Percentiles rank a stretch among this genome's conserved stretches.
phyloP scores from a whole-genome alignment of 2,329 filamentous ascomycete genomes.

The Akanthomyces muscarius region DNA sequence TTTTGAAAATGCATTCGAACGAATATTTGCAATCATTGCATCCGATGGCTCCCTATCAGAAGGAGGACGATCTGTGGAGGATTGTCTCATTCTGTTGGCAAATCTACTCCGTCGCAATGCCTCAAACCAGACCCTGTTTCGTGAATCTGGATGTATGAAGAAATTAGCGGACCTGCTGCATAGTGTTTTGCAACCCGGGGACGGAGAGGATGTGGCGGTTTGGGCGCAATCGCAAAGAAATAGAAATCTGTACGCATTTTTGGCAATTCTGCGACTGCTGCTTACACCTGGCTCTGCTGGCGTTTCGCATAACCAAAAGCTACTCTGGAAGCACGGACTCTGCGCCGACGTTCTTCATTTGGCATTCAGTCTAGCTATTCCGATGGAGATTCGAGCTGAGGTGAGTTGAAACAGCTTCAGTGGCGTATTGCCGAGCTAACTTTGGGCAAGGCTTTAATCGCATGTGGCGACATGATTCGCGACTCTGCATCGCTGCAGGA shows the following conservation, averaged over 20 bases:
- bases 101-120: constrained; percentile 83
- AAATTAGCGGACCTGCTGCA: constrained; percentile 67
- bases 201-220: constrained; percentile 58
- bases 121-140: constrained; percentile 90
- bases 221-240: constrained; percentile 78
- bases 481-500: constrained; percentile 79
- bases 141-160: constrained; percentile 79
- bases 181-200: constrained; percentile 50
- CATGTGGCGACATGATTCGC: constrained; percentile 84
- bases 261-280: constrained; percentile 84
- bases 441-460: constrained; percentile 59
- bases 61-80: constrained; percentile 84
- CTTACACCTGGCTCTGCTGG: constrained; percentile 74
- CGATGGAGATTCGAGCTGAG: constrained; percentile 77
- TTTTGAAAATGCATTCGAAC: constrained; percentile 90
- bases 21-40: constrained; percentile 76
- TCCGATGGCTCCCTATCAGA: constrained; percentile 76
- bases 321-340: constrained; percentile 80
- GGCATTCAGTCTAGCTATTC: constrained; percentile 70
- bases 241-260: constrained; percentile 85
- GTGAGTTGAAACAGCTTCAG: constrained; percentile 37
- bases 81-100: constrained; percentile 84
- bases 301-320: constrained; percentile 76
- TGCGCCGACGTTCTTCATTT: constrained; percentile 76
- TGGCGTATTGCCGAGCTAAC: constrained; percentile 17